Conservation (phyloP, 2,329 filamentous ascomycete genomes). For the Colletotrichum magnum region DNA sequence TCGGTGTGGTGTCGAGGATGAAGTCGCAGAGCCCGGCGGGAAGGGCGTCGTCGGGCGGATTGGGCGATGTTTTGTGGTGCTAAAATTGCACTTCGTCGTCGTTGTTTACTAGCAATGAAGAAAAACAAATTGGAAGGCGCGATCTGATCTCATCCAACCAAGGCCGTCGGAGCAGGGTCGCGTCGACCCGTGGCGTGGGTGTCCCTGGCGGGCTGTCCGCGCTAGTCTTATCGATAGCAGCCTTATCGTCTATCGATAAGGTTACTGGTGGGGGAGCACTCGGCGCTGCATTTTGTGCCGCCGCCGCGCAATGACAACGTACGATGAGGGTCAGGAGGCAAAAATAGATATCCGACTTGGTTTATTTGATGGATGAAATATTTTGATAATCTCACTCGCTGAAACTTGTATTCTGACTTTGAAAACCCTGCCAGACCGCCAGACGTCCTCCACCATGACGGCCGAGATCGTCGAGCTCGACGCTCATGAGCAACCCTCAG, state of each 20-base stretch:
- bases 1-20: slow-evolving; percentile 26
- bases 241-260: slow-evolving; percentile 33
- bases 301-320: slow-evolving; percentile 21
- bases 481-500: slow-evolving; percentile 83
- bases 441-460: slow-evolving; percentile 50
- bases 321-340: slow-evolving; percentile 10
- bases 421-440: too few species aligned
- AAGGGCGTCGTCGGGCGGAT: slow-evolving; percentile 37
- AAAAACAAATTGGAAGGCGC: slow-evolving; percentile 39
- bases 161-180: slow-evolving; percentile 32
- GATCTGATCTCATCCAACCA: slow-evolving; percentile 41
- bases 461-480: slow-evolving; percentile 70
- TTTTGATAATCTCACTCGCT: neutral
- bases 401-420: too few species aligned
- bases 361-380: neutral
- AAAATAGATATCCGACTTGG: neutral
- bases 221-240: slow-evolving; percentile 25
- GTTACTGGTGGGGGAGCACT: slow-evolving; percentile 31
- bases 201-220: slow-evolving; percentile 23
- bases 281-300: slow-evolving; percentile 29
- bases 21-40: slow-evolving; percentile 31
- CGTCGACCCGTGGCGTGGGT: slow-evolving; percentile 34
- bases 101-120: slow-evolving; percentile 42
- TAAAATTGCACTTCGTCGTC: slow-evolving; percentile 41
- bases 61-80: slow-evolving; percentile 41